These are phyloP conservation scores for Aureobasidium zeae DNA, from an alignment of 2,329 filamentous ascomycete genomes.

Conservation along the genomic window DNA sequence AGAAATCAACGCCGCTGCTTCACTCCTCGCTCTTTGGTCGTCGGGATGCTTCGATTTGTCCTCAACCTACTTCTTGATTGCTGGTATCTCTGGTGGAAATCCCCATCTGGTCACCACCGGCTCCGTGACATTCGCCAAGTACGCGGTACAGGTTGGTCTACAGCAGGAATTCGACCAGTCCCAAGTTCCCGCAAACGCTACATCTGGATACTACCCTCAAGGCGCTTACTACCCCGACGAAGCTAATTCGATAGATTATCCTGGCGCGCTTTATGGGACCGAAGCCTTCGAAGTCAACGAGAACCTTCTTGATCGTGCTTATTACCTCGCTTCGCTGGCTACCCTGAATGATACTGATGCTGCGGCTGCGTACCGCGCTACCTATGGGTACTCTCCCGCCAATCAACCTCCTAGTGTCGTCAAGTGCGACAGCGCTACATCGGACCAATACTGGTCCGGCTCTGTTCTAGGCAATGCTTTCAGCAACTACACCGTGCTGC, in stretches of 20 bases:
- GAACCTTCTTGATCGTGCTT: slow-evolving; percentile 23
- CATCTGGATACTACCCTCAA: slow-evolving; percentile 22
- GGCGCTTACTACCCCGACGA: slow-evolving; percentile 20
- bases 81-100: slow-evolving; percentile 24
- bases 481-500: slow-evolving; percentile 24
- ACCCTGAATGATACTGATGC: slow-evolving; percentile 25
- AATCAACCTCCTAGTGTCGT: slow-evolving; percentile 23
- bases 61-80: slow-evolving; percentile 24
- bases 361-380: slow-evolving; percentile 25
- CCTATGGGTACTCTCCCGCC: slow-evolving; percentile 24
- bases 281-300: slow-evolving; percentile 31
- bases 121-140: slow-evolving; percentile 21
- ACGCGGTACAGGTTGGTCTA: slow-evolving; percentile 22
- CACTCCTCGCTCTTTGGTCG: slow-evolving; percentile 18
- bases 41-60: slow-evolving; percentile 21
- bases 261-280: slow-evolving; percentile 27
- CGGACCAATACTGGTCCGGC: slow-evolving; percentile 27
- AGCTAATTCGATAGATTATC: slow-evolving; percentile 16
- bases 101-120: slow-evolving; percentile 21
- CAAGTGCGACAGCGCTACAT: slow-evolving; percentile 27
- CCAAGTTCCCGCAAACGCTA: slow-evolving; percentile 19
- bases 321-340: slow-evolving; percentile 23
- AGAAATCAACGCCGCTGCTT: slow-evolving; percentile 5
- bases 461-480: slow-evolving; percentile 25
- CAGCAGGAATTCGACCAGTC: slow-evolving; percentile 22